These are phyloP conservation scores for Trichoderma erinaceum DNA, from an alignment of 495 filamentous ascomycete species.

Conservation along the genomic window DNA sequence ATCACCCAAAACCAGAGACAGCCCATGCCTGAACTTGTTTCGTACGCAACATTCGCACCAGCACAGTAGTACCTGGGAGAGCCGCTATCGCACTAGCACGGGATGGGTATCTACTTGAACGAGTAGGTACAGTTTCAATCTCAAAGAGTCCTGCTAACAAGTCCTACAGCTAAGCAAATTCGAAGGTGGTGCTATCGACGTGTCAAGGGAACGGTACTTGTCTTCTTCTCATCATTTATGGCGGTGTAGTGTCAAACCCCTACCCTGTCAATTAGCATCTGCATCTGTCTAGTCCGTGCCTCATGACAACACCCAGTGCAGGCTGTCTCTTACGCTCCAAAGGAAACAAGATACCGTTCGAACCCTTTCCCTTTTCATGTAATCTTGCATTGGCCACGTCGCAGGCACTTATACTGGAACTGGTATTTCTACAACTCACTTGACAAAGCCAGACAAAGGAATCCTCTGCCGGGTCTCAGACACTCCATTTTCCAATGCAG, in stretches of 20 bases:
- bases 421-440: neutral
- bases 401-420: neutral
- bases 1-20: too few relatives aligned
- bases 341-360: neutral
- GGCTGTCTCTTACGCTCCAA: neutral
- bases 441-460: neutral
- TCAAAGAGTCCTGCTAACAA: neutral
- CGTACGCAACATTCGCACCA: neutral
- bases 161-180: neutral
- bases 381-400: neutral
- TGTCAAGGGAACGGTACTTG: neutral
- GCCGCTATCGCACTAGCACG: neutral
- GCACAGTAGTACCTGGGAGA: too few relatives aligned
- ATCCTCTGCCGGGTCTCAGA: neutral
- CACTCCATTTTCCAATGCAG: neutral
- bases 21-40: neutral
- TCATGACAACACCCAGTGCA: neutral
- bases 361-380: neutral
- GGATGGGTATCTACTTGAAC: neutral
- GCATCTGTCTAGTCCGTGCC: neutral
- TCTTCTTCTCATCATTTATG: neutral
- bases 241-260: neutral
- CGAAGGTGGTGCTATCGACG: slow-evolving; percentile 1
- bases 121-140: too few relatives aligned
- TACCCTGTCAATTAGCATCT: neutral